phyloP scores from a whole-genome alignment of 352 stramenopile species.

The Phytophthora tentaculata region DNA sequence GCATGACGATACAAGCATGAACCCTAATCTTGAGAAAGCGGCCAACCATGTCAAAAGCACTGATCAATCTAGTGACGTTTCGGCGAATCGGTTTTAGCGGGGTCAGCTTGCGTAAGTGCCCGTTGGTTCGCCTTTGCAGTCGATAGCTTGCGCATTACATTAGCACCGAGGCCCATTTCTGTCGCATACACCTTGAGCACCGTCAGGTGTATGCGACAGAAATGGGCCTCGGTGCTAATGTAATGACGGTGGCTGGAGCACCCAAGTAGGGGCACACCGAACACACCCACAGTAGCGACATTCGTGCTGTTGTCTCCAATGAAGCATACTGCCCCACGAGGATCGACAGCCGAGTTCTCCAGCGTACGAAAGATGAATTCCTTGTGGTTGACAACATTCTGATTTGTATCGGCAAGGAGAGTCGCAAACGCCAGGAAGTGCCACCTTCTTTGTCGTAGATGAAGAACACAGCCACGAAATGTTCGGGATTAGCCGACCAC shows the following conservation, averaged over 20 bases:
- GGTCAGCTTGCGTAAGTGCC: conserved; percentile 1
- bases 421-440: background rate
- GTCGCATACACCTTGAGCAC: background rate
- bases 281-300: background rate
- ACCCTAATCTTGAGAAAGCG: background rate
- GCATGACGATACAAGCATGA: background rate
- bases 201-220: background rate
- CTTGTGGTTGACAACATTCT: background rate
- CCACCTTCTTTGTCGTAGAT: background rate
- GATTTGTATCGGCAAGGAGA: background rate
- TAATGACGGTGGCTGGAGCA: background rate
- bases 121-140: background rate
- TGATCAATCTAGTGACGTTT: background rate
- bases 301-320: background rate
- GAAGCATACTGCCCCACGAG: background rate
- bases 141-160: background rate
- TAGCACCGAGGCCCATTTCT: background rate
- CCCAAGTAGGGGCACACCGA: background rate
- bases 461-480: background rate
- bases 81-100: background rate
- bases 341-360: background rate
- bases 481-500: background rate
- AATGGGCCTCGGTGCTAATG: background rate
- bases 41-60: background rate
- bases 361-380: background rate